Base-by-base conservation (phyloP, 305 asterid genomes). In the Fraxinus albicans region DNA sequence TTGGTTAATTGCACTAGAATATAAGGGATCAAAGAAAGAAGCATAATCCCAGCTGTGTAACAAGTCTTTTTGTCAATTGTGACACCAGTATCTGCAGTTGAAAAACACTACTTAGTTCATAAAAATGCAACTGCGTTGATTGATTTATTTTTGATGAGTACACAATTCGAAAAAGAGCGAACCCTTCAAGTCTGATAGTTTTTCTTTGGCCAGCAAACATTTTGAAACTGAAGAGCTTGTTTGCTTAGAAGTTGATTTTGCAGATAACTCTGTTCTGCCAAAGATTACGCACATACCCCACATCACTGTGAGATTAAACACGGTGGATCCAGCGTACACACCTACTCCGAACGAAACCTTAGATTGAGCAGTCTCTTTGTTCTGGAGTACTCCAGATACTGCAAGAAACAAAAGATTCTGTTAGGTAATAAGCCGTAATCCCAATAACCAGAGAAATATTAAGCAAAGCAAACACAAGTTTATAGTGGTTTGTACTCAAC, bases 41-140 rank as follows among this genome's bases (percentile, higher is more conserved):
- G 90, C 93, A 90, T 90, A 80, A 90, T 84, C 82, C 90, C 88
- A 23, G 93, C 93, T 1, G 87, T 87, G 82, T 81, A 86, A 70
- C 88, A 77, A 31, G 93, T 90, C 83, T 83, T 73, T 35, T 78
- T 47, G 81, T 88, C 91, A 33, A 80, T 86, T 47, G 80, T 73
- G 72, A 87, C 38, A 25, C 93, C 89, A 12, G 85, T 83, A 40
- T 83, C 90, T 87, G 88, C 85, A 50, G 38, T 17, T 60, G 15
- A 19, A 1, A 38, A 27, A 38, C 76, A 87, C 35, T 5, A 70
- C 29, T 82, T 50, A 60, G 10, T 42, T 27, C 53, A 55, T 23
- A 23, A 23, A 50, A n/a, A 10, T 3, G 4, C 21, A 38, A 50
- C 15, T 72, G 76, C 65, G 50, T 40, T 40, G 29, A 55, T 42